A percentile compares a stretch with the other conserved stretches of the same genome.
phyloP scores from a whole-genome alignment of 2,329 filamentous ascomycete species.

The Cordyceps militaris region DNA sequence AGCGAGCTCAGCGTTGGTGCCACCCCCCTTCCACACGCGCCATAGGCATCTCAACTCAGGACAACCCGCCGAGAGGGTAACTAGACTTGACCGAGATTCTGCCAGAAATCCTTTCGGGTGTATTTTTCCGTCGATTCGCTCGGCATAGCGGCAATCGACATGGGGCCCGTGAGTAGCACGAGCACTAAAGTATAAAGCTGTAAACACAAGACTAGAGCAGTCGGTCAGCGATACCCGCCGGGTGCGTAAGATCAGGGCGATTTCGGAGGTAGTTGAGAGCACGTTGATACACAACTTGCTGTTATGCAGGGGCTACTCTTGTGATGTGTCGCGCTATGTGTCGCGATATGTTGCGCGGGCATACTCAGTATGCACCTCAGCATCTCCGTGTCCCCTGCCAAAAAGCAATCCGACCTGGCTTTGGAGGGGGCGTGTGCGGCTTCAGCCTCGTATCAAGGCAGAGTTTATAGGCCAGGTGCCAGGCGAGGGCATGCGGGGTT shows the following conservation, averaged over 20 bases:
- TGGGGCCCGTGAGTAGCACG: background rate
- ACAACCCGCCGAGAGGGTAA: background rate
- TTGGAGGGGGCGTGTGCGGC: background rate
- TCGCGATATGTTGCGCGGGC: background rate
- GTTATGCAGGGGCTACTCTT: no score
- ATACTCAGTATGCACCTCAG: background rate
- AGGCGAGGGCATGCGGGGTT: background rate
- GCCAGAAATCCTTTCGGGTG: background rate
- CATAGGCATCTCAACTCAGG: background rate
- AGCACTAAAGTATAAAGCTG: background rate
- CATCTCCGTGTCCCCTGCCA: background rate
- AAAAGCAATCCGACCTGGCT: background rate
- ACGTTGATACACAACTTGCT: no score
- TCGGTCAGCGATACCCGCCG: background rate
- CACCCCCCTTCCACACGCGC: no score
- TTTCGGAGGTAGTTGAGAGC: no score
- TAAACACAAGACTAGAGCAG: background rate
- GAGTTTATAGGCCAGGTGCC: background rate
- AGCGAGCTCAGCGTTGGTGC: background rate
- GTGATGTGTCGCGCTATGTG: background rate
- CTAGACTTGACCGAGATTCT: background rate
- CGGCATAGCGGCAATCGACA: conserved; percentile 4
- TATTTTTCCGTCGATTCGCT: background rate
- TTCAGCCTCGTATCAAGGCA: background rate
- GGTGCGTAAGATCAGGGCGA: background rate